Percentiles rank a stretch among this genome's conserved stretches.
Conservation (phyloP, 192 early-diverging fungal genomes). For the Coemansia sp. region DNA sequence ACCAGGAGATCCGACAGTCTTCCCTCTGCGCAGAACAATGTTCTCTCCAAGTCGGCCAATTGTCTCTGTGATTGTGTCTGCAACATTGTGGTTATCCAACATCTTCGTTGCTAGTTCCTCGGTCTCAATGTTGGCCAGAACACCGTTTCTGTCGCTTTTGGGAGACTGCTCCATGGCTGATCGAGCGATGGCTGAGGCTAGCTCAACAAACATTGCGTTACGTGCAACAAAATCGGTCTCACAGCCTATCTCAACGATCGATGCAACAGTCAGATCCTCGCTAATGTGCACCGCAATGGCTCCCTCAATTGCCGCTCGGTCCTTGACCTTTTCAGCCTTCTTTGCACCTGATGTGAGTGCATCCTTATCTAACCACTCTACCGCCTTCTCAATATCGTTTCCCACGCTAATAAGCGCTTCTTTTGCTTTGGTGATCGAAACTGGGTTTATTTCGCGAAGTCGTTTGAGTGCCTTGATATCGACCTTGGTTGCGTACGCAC, state of each 20-base stretch:
- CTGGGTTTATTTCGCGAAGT: slow-evolving; percentile 77
- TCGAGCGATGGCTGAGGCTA: slow-evolving; percentile 55
- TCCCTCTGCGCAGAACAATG: slow-evolving; percentile 72
- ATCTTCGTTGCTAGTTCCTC: slow-evolving; percentile 7
- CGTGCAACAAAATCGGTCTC: slow-evolving; percentile 97
- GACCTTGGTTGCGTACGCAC: slow-evolving; percentile 47
- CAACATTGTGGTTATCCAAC: slow-evolving; percentile 49
- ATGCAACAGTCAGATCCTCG: slow-evolving; percentile 50
- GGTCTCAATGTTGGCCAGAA: slow-evolving; percentile 13
- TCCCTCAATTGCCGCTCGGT: slow-evolving; percentile 76
- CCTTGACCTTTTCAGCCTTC: slow-evolving; percentile 81
- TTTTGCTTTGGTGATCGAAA: slow-evolving; percentile 81
- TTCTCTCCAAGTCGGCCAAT: slow-evolving; percentile 92
- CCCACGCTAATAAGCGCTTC: slow-evolving; percentile 74
- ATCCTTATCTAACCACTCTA: slow-evolving; percentile 78
- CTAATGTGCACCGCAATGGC: slow-evolving; percentile 58
- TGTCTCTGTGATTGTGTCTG: slow-evolving; percentile 66
- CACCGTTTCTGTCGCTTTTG: background rate
- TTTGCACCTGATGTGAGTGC: slow-evolving; percentile 66
- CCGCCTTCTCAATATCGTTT: slow-evolving; percentile 75
- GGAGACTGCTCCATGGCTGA: slow-evolving; percentile 4
- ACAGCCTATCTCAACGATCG: slow-evolving; percentile 75
- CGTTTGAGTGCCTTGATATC: slow-evolving; percentile 64
- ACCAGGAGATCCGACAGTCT: slow-evolving; percentile 21
- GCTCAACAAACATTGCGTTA: slow-evolving; percentile 71